A percentile compares a stretch with the other conserved stretches of the same genome.
Evolutionary conservation across 2,329 filamentous ascomycete genomes (phyloP).

Genomic region (Ceratocystis destructans): DNA sequence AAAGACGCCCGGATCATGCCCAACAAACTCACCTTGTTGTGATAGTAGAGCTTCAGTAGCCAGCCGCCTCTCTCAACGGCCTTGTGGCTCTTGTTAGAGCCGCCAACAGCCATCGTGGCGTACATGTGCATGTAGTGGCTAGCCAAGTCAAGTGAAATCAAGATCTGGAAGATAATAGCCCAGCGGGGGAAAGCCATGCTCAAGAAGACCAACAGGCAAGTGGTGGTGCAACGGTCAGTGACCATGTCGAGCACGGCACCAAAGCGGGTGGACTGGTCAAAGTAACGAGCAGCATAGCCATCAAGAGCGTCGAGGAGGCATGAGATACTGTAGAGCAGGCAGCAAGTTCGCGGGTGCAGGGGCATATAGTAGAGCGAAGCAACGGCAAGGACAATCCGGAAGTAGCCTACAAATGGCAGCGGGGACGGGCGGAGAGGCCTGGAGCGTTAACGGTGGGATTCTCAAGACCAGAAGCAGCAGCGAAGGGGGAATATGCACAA

Average conservation of each 20-base stretch:
- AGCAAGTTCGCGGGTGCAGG: constrained; percentile 90
- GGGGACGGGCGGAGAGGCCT: neutral
- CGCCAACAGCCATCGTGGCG: constrained; percentile 77
- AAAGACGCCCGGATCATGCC: neutral
- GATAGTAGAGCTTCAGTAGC: constrained; percentile 91
- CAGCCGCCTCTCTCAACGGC: constrained; percentile 79
- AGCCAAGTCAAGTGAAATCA: constrained; percentile 84
- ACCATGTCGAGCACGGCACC: constrained; percentile 98
- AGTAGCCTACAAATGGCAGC: constrained; percentile 45
- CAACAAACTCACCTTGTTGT: constrained; percentile 64
- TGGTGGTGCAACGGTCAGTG: constrained; percentile 91
- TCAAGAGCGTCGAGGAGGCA: constrained; percentile 93
- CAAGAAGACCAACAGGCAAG: constrained; percentile 87
- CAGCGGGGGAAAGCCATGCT: constrained; percentile 89
- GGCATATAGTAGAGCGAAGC: constrained; percentile 98
- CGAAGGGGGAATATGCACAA: neutral
- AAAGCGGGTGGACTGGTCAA: constrained; percentile 85
- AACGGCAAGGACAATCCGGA: constrained; percentile 65
- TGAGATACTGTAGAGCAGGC: constrained; percentile 78
- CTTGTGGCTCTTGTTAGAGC: constrained; percentile 74
- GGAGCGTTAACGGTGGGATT: neutral
- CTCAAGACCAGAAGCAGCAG: neutral
- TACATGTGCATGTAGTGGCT: constrained; percentile 99
- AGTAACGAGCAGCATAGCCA: constrained; percentile 69
- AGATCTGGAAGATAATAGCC: constrained; percentile 82